These are phyloP conservation scores for Zhuliangozyma parablackwelliae DNA, from an alignment of 1,139 yeast species.

Conservation along the genomic window DNA sequence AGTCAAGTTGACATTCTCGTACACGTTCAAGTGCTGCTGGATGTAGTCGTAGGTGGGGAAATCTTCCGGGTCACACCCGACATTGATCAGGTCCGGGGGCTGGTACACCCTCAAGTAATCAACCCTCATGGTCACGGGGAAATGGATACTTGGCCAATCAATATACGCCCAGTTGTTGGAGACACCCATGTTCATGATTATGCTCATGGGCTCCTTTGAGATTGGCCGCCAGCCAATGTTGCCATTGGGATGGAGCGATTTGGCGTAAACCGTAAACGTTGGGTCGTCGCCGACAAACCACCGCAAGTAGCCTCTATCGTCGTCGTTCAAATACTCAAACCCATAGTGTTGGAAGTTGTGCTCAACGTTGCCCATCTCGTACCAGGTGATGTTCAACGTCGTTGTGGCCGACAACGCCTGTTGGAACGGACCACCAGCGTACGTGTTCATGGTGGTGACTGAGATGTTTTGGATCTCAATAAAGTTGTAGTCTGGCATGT, in stretches of 20 bases:
- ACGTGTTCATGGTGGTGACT: constrained; percentile 67
- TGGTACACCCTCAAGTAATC: constrained; percentile 82
- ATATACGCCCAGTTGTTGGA: constrained; percentile 82
- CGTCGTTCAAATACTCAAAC: constrained; percentile 75
- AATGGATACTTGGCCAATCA: constrained; percentile 65
- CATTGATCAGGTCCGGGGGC: constrained; percentile 45
- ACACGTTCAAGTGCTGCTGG: constrained; percentile 56
- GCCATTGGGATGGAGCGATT: constrained; percentile 76
- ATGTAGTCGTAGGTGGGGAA: constrained; percentile 77
- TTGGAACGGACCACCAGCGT: constrained; percentile 82
- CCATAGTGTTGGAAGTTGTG: constrained; percentile 67
- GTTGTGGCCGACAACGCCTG: constrained; percentile 80
- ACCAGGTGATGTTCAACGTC: constrained; percentile 71
- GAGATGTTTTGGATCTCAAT: constrained; percentile 58
- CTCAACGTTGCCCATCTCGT: constrained; percentile 48
- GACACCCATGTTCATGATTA: constrained; percentile 72
- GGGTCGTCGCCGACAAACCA: constrained; percentile 80
- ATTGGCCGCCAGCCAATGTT: constrained; percentile 73
- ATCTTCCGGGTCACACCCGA: constrained; percentile 74
- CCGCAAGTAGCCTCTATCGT: constrained; percentile 65
- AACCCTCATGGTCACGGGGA: constrained; percentile 65
- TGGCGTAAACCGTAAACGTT: constrained; percentile 58
- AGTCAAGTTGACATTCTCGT: constrained; percentile 59
- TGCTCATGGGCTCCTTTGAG: constrained; percentile 85
- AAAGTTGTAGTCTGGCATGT: constrained; percentile 72